phyloP scores from a whole-genome alignment of 2,329 filamentous ascomycete genomes.

The Cladophialophora bantiana region DNA sequence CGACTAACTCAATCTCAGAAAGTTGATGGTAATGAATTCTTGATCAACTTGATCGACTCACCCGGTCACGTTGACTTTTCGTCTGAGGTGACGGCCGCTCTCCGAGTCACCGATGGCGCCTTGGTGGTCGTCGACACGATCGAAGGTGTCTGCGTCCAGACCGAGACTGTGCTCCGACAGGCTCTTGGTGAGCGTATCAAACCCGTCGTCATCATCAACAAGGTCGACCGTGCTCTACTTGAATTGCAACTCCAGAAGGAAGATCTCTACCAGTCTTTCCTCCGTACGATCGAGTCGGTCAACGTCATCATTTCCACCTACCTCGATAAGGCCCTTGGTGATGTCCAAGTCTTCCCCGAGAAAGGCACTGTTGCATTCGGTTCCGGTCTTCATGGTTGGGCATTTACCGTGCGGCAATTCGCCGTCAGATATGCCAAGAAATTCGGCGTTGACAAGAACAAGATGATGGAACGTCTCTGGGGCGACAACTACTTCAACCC shows the following conservation, averaged over 20 bases:
- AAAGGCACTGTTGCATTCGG: conserved; percentile 98
- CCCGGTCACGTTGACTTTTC: conserved; percentile 99
- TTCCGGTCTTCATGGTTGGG: conserved; percentile 99
- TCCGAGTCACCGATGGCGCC: conserved; percentile 99
- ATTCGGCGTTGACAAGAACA: conserved; percentile 99
- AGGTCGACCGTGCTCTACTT: conserved; percentile 99
- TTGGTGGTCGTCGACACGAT: conserved; percentile 99
- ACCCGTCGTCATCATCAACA: conserved; percentile 99
- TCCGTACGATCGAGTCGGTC: conserved; percentile 98
- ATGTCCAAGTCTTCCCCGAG: conserved; percentile 98
- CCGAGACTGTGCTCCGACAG: conserved; percentile 98
- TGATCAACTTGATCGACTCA: conserved; percentile 99
- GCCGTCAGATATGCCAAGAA: conserved; percentile 97
- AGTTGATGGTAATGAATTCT: conserved; percentile 92
- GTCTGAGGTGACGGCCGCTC: conserved; percentile 97
- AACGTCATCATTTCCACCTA: conserved; percentile 99
- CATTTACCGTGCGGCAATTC: conserved; percentile 99
- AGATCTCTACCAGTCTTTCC: conserved; percentile 99
- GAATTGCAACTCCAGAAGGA: conserved; percentile 99
- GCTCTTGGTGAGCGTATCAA: conserved; percentile 99
- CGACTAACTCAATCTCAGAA: conserved; percentile 60
- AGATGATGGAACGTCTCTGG: conserved; percentile 99
- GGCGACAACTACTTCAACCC: conserved; percentile 99
- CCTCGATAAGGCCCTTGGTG: conserved; percentile 94
- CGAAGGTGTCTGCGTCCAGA: conserved; percentile 99